Conservation (phyloP, 2,329 filamentous ascomycete species). For the Trichoderma sp. region DNA sequence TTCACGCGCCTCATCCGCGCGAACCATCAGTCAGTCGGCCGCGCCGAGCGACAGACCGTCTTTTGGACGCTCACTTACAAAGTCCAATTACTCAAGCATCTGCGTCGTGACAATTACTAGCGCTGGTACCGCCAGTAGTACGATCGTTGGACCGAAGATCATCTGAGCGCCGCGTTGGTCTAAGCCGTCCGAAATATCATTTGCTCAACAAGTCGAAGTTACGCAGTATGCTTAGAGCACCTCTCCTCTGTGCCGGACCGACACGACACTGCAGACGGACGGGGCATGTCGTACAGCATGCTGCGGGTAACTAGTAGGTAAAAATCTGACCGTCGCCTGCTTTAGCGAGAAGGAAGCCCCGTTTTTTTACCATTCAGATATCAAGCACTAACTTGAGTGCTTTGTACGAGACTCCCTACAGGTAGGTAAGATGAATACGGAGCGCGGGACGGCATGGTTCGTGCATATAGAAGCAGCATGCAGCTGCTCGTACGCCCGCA, state of each 20-base stretch:
- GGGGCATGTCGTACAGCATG: slow-evolving; percentile 19
- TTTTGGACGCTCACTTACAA: not conserved
- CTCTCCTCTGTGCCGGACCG: slow-evolving; percentile 11
- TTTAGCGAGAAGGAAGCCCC: slow-evolving; percentile 16
- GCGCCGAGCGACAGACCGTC: slow-evolving; percentile 17
- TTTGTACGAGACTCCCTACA: not conserved
- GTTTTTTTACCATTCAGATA: not conserved
- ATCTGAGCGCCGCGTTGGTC: not conserved
- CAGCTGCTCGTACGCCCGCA: not conserved
- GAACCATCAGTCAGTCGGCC: not conserved
- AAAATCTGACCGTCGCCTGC: slow-evolving; percentile 14
- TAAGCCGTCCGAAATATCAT: not conserved
- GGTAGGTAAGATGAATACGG: not conserved
- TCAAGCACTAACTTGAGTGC: not conserved
- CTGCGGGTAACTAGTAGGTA: slow-evolving; percentile 2
- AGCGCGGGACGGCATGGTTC: not conserved
- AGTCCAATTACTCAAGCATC: not conserved
- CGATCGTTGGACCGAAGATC: slow-evolving; percentile 1
- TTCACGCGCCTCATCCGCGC: slow-evolving; percentile 7
- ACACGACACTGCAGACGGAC: slow-evolving; percentile 11
- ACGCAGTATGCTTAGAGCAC: not conserved
- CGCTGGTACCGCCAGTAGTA: not conserved
- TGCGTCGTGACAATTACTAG: not conserved
- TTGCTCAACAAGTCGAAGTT: not conserved
- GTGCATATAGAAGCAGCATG: slow-evolving; percentile 1